Conservation (phyloP, 2,329 filamentous ascomycete species). For the Aspergillus sp. region DNA sequence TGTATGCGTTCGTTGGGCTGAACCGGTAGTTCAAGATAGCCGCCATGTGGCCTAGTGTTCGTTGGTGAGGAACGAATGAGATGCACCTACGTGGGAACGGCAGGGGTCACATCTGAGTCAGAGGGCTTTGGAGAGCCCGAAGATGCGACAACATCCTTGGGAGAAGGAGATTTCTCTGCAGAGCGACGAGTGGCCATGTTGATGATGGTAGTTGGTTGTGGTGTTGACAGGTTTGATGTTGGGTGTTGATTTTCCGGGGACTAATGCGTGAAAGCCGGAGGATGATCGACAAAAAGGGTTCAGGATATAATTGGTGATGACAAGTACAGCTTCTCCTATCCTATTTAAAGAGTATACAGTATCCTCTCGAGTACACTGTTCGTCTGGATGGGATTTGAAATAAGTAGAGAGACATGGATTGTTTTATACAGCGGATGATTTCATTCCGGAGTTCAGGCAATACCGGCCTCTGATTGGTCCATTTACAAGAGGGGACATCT, state of each 20-base stretch:
- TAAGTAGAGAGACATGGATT: background rate
- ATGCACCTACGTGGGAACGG: constrained; percentile 72
- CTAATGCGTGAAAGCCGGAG: background rate
- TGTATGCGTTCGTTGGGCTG: background rate
- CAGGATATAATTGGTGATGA: background rate
- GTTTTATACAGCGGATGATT: constrained; percentile 5
- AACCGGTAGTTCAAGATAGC: background rate
- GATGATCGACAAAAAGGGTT: background rate
- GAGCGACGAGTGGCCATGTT: constrained; percentile 38
- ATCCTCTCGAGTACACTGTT: background rate
- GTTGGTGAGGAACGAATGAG: background rate
- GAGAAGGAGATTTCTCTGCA: constrained; percentile 30
- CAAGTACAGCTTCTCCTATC: background rate
- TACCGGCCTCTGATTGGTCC: constrained; percentile 10
- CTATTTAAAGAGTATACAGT: background rate
- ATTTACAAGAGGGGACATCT: background rate
- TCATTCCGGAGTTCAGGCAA: constrained; percentile 2
- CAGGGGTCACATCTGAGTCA: constrained; percentile 75
- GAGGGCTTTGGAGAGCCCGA: constrained; percentile 46
- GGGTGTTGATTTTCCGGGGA: background rate
- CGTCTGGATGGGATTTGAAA: background rate
- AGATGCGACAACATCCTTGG: constrained; percentile 28
- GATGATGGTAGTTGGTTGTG: background rate
- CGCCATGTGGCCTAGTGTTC: constrained; percentile 14
- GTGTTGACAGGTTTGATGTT: background rate